Percentiles rank a stretch among this genome's conserved stretches.
phyloP scores from a whole-genome alignment of 345 rosid species.

The Abelmoschus esculentus region DNA sequence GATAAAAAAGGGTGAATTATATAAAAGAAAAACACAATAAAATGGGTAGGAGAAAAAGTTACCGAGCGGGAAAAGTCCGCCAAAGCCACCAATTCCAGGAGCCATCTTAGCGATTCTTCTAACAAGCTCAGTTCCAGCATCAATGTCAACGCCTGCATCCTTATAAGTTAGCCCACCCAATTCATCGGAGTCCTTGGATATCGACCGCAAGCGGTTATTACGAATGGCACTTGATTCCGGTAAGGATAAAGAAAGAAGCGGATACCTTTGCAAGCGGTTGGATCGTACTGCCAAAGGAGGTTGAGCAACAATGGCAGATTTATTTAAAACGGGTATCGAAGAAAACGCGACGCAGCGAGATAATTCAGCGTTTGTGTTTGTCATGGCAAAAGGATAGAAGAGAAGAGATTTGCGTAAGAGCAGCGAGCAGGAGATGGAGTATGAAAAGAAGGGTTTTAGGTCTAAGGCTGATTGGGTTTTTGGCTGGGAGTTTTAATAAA shows the following conservation, averaged over 20 bases:
- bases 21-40: background rate
- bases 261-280: background rate
- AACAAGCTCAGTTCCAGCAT: conserved; percentile 89
- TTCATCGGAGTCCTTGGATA: conserved; percentile 21
- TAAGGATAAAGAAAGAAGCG: background rate
- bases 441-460: background rate
- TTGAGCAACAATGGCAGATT: background rate
- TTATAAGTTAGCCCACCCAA: conserved; percentile 53
- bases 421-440: background rate
- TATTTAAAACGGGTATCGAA: background rate
- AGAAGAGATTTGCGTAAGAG: background rate
- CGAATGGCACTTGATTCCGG: background rate
- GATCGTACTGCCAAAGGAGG: background rate
- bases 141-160: conserved; percentile 34
- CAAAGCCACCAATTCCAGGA: conserved; percentile 90
- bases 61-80: conserved; percentile 87
- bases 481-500: background rate
- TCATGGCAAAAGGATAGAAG: conserved; percentile 2
- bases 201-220: conserved; percentile 10
- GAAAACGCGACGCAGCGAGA: conserved; percentile 9
- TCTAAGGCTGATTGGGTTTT: background rate
- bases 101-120: conserved; percentile 81
- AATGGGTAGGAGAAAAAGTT: conserved; percentile 3
- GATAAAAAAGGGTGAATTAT: background rate
- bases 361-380: conserved; percentile 11